Evolutionary conservation across 805 yeast genomes (phyloP).

Genomic region (Zygoascus tannicola): DNA sequence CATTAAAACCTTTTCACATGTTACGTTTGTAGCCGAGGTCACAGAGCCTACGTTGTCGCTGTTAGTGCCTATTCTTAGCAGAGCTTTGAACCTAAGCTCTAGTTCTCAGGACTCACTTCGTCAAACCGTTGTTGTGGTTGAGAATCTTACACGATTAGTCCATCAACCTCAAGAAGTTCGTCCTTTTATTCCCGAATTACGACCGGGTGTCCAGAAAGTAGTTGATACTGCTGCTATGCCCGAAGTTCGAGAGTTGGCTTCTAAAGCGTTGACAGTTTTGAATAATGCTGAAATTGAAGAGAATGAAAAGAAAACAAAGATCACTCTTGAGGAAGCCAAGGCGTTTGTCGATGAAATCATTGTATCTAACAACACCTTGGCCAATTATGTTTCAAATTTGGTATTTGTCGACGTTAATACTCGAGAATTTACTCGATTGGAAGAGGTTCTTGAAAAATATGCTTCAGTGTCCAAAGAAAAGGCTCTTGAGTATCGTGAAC

Average conservation of each 20-base stretch:
- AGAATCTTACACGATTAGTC: constrained; percentile 89
- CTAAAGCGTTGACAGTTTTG: constrained; percentile 73
- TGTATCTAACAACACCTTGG: constrained; percentile 3
- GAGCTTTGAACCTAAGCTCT: constrained; percentile 77
- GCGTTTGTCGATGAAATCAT: constrained; percentile 26
- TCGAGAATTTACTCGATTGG: constrained; percentile 29
- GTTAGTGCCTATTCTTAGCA: constrained; percentile 83
- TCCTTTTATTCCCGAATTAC: constrained; percentile 69
- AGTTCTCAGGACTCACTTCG: constrained; percentile 94
- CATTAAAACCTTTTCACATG: constrained; percentile 81
- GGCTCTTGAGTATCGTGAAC: constrained; percentile 23
- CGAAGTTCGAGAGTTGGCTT: constrained; percentile 90
- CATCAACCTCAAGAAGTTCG: constrained; percentile 90
- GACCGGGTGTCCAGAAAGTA: constrained; percentile 89
- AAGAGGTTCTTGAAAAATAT: constrained; percentile 37
- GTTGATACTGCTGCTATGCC: constrained; percentile 87
- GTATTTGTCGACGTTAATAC: constrained; percentile 28
- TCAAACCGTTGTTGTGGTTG: constrained; percentile 93
- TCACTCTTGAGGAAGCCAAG: constrained; percentile 40
- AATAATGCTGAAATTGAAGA: constrained; percentile 69
- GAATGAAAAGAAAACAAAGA: constrained; percentile 70
- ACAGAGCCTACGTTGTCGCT: constrained; percentile 90
- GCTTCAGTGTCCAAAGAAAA: constrained; percentile 34
- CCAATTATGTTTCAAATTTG: constrained; percentile 28
- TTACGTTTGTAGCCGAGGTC: constrained; percentile 96